A percentile compares a stretch with the other conserved stretches of the same genome.
Evolutionary conservation across 345 rosid genomes (phyloP).

Genomic region (Durio zibethinus): DNA sequence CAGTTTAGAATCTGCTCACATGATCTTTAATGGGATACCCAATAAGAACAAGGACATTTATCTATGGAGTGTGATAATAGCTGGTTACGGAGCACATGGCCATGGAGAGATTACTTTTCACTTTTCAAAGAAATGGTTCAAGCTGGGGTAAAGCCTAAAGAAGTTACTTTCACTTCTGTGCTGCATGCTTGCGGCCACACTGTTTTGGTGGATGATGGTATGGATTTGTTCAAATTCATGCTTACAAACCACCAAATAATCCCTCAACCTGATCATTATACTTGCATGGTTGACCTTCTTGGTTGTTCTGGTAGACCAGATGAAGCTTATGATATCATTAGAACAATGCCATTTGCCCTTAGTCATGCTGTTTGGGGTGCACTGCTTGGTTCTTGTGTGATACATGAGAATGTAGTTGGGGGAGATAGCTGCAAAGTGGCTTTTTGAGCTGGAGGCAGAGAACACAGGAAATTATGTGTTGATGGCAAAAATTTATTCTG

Average conservation of each 20-base stretch:
- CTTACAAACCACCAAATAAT: constrained; percentile 28
- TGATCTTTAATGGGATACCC: constrained; percentile 44
- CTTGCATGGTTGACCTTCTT: constrained; percentile 51
- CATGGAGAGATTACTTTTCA: constrained; percentile 45
- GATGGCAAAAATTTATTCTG: constrained; percentile 51
- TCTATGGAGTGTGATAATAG: constrained; percentile 58
- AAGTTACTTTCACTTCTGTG: constrained; percentile 52
- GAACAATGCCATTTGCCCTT: constrained; percentile 40
- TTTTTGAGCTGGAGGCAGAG: constrained; percentile 53
- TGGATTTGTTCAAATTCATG: constrained; percentile 47
- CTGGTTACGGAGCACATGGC: constrained; percentile 62
- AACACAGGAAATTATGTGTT: constrained; percentile 54
- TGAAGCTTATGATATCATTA: constrained; percentile 55
- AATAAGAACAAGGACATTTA: constrained; percentile 42
- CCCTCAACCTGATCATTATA: constrained; percentile 44
- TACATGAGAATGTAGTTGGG: constrained; percentile 56
- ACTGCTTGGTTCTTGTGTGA: constrained; percentile 55
- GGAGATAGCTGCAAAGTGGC: constrained; percentile 51
- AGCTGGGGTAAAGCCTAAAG: constrained; percentile 53
- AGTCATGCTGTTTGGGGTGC: constrained; percentile 59
- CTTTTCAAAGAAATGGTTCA: constrained; percentile 62
- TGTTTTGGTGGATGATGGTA: constrained; percentile 60
- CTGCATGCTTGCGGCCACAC: constrained; percentile 63
- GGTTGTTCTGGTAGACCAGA: constrained; percentile 55
- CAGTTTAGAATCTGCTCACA: constrained; percentile 48